Evolutionary conservation across 2,329 filamentous ascomycete genomes (phyloP), one percentile per base, ranked within the genome.

Genomic region (Hymenotorrendiella dingleyae): DNA sequence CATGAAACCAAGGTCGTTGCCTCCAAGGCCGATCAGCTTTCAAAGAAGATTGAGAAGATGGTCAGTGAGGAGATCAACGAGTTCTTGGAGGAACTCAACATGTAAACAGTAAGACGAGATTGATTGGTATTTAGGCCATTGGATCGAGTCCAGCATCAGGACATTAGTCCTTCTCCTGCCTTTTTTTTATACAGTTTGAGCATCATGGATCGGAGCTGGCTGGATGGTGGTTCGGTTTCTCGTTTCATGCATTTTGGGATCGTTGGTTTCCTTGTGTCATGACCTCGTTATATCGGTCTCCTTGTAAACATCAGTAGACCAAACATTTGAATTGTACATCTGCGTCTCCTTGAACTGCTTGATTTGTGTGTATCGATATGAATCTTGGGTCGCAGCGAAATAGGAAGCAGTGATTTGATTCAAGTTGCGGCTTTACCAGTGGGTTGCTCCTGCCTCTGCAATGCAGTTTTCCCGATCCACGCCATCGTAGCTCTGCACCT

Each of bases 51-150:
- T 53, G 73, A 80, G 57, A 67, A 78, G 50, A 62, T 79, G 26
- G 72, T 82, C 39, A 74, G 82, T 19, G 70, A 77, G 63, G 76
- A 82, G 68, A 65, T 82, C 34, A 66, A 74, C 63, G 69, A 75
- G 59, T 76, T 82, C 58, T 65, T 80, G 42, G 68, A 74, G 55
- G 74, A 80, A 60, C 38, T 60, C 32, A 53, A 50, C 50, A 56
- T 47, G 40, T 42, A 42, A 47, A 36, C 37, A 43, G 38, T 19
- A 37, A 36, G 23, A 6, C 10, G 40, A 42, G 27, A 48, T 42
- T 47, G n/a, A n/a, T n/a, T n/a, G n/a, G n/a, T n/a, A n/a, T n/a
- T n/a, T n/a, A n/a, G n/a, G n/a, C n/a, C n/a, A n/a, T n/a, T n/a
- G n/a, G n/a, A n/a, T n/a, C n/a, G n/a, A n/a, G n/a, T n/a, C n/a